Base-by-base conservation (phyloP, 2,329 filamentous ascomycete species). In the Meredithiella fracta region DNA sequence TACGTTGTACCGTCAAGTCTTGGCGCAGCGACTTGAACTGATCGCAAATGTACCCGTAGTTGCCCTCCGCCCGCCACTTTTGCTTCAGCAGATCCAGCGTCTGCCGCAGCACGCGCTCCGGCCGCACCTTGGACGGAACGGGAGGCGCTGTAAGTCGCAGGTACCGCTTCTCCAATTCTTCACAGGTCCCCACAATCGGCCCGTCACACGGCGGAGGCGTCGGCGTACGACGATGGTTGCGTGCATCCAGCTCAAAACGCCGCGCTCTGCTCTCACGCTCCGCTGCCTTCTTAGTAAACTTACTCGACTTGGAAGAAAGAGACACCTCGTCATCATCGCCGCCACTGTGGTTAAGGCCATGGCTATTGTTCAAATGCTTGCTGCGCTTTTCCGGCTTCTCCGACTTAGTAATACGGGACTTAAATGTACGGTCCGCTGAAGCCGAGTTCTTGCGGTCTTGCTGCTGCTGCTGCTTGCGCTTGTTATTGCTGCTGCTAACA, bases 11-110 rank as follows among this genome's bases (percentile, higher is more conserved):
- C 40, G 92, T 98, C 67, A 98, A 77, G 73, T 98, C 92, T 75
- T 98, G 92, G 59, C 92, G 87, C 68, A 98, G 78, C 15, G 92
- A 96, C 70, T 98, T 98, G 77, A 98, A 94, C 76, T 98, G 92
- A 67, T 98, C 90, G 78, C 92, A 97, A 61, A 96, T 94, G 71
- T 96, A 98, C 62, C 81, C 83, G 70, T 98, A 98, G 70, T 97
- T 95, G 71, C 83, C 84, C 64, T 96, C 89, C 63, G 83, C 80
- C 66, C 82, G 85, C 92, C 92, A 98, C 71, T 94, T 97, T 72
- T 83, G 86, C 73, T 94, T 94, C 61, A 98, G 73, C 51, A 94
- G 72, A 62, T 94, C 87, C 68, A 98, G 71, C 4, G 91, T 90
- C 70, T 92, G 82, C 62, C 84, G 81, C 60, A 98, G 72, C 22